Base-by-base conservation (phyloP, 805 yeast species). In the Myxozyma mucilagina region DNA sequence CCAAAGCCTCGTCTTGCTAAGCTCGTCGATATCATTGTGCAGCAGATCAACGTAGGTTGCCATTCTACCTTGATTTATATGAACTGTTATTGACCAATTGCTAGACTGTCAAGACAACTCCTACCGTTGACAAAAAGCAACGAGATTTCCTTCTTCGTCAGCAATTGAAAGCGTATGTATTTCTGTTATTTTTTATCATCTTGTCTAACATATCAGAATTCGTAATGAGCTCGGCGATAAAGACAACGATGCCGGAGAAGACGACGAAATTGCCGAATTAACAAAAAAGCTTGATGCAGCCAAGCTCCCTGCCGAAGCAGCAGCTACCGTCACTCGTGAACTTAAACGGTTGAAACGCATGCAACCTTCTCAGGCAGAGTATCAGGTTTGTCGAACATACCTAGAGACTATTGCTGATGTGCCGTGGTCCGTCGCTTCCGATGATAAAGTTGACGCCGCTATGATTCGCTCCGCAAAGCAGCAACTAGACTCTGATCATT, bases 401-500 rank as follows among this genome's bases (percentile, higher is more conserved):
- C 70, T 77, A n/a, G 79, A 77, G 56, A 72, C 76, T 7, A 53
- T 77, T 20, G 65, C 74, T 7, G 79, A 76, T 51, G 63, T 77
- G 9, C 80, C 80, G 11, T 77, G 79, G 79, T 53, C 64, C 9
- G 42, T 45, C 16, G 68, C 69, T 24, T 50, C 68, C 18, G 68
- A 64, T 31, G 72, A 67, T 38, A 59, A 66, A 34, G 59, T 74
- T 16, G 68, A 66, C 51, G 50, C 52, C 1, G 68, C 61, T 20
- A 83, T 87, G 65, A 71, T 89, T 16, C 71, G 69, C 0, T 72
- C 71, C 13, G 90, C 93, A 0, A 78, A 80, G 59, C 68, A 73
- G n/a, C 80, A 80, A 53, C 78, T 89, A 31, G 89, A 89, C 67
- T 75, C 77, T n/a, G 96, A 89, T 69, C 96, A 89, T 70, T 87